These are phyloP conservation scores for Guyanaporus albipodus DNA, from an alignment of 768 basidiomycete species.

Conservation along the genomic window DNA sequence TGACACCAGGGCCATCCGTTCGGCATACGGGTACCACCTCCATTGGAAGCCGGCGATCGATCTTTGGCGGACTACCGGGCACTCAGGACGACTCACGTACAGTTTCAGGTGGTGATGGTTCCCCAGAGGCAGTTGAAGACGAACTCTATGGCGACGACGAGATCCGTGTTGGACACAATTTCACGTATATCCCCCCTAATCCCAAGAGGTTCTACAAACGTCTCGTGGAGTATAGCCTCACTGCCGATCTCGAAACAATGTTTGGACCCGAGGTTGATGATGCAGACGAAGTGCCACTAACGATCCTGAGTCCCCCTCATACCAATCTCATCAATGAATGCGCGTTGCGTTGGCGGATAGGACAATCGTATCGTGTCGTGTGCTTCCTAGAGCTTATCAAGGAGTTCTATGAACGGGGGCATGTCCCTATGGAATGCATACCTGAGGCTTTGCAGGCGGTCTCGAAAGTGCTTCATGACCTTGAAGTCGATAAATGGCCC, in stretches of 20 bases:
- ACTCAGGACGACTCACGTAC: neutral
- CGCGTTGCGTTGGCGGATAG: slow-evolving; percentile 85
- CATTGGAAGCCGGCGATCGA: slow-evolving; percentile 64
- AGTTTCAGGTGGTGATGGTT: slow-evolving; percentile 18
- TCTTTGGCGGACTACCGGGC: slow-evolving; percentile 36
- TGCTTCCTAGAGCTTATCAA: slow-evolving; percentile 85
- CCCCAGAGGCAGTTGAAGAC: slow-evolving; percentile 34
- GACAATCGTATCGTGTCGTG: slow-evolving; percentile 68
- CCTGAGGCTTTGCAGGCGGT: slow-evolving; percentile 82
- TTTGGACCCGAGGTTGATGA: slow-evolving; percentile 87
- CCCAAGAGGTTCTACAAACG: slow-evolving; percentile 83
- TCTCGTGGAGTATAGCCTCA: slow-evolving; percentile 77
- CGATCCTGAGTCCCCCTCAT: slow-evolving; percentile 78
- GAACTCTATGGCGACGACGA: slow-evolving; percentile 62
- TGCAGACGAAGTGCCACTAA: slow-evolving; percentile 91
- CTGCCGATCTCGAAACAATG: slow-evolving; percentile 86
- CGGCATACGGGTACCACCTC: slow-evolving; percentile 59
- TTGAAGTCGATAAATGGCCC: slow-evolving; percentile 73
- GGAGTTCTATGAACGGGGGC: slow-evolving; percentile 81
- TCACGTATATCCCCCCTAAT: slow-evolving; percentile 89
- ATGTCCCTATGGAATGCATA: slow-evolving; percentile 93
- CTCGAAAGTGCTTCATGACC: slow-evolving; percentile 64
- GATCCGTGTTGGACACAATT: slow-evolving; percentile 67
- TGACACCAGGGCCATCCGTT: slow-evolving; percentile 33
- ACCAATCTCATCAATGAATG: slow-evolving; percentile 85